A percentile compares a stretch with the other conserved stretches of the same genome.
These are phyloP conservation scores for Cryptococcus sp. DNA, from an alignment of 1,284 basidiomycete genomes.

Conservation along the genomic window DNA sequence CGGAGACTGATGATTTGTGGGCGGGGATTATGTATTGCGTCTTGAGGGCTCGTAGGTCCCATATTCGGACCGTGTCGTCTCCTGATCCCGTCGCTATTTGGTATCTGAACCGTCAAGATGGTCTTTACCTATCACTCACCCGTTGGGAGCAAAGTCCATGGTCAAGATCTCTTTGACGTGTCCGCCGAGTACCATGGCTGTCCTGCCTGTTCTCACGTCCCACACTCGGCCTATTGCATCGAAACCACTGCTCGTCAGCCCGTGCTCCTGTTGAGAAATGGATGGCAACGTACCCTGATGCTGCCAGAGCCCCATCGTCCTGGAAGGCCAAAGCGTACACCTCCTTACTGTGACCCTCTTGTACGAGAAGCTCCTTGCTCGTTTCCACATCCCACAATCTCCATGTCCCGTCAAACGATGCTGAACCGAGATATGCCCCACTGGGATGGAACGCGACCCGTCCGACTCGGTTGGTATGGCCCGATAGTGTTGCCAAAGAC, in stretches of 20 bases:
- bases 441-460: slow-evolving; percentile 94
- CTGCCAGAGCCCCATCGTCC: slow-evolving; percentile 84
- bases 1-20: slow-evolving; percentile 88
- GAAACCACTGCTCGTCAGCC: slow-evolving; percentile 60
- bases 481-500: slow-evolving; percentile 74
- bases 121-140: slow-evolving; percentile 55
- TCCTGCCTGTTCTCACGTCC: slow-evolving; percentile 91
- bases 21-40: slow-evolving; percentile 95
- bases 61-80: slow-evolving; percentile 96
- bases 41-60: slow-evolving; percentile 91
- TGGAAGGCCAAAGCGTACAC: slow-evolving; percentile 95
- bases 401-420: slow-evolving; percentile 99
- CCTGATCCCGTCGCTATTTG: slow-evolving; percentile 95
- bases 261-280: neutral
- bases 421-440: slow-evolving; percentile 85
- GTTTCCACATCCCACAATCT: slow-evolving; percentile 88
- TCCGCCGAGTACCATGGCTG: slow-evolving; percentile 96
- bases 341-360: slow-evolving; percentile 97
- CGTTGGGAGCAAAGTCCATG: slow-evolving; percentile 91
- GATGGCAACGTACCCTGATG: slow-evolving; percentile 70
- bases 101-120: slow-evolving; percentile 55
- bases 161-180: slow-evolving; percentile 91
- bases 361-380: slow-evolving; percentile 73
- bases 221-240: slow-evolving; percentile 96
- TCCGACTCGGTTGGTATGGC: slow-evolving; percentile 85